Conservation (phyloP, 345 rosid species). For the Hevea brasiliensis region DNA sequence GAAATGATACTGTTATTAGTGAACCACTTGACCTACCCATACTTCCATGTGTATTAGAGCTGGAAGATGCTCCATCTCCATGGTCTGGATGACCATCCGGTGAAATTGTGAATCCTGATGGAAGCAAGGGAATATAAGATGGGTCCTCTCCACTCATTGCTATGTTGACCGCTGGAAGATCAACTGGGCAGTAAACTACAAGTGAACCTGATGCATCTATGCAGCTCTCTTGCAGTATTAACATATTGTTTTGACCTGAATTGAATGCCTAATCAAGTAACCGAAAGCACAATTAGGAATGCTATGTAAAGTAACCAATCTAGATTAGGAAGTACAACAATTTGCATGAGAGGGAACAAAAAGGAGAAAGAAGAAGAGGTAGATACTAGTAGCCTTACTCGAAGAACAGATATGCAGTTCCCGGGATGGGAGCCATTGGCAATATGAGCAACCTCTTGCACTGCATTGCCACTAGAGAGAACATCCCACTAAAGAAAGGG, state of each 20-base stretch:
- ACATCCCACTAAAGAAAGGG: constrained; percentile 78
- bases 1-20: constrained; percentile 84
- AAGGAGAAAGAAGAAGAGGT: neutral
- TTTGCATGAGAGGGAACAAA: neutral
- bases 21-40: constrained; percentile 57
- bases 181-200: constrained; percentile 84
- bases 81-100: constrained; percentile 57
- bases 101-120: constrained; percentile 90
- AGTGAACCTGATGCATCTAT: constrained; percentile 81
- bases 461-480: constrained; percentile 79
- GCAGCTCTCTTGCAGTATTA: constrained; percentile 95
- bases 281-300: neutral
- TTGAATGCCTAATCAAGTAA: constrained; percentile 57
- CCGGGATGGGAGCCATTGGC: constrained; percentile 89
- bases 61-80: constrained; percentile 69
- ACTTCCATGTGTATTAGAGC: constrained; percentile 39
- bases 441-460: constrained; percentile 91
- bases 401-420: constrained; percentile 87
- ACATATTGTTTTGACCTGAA: constrained; percentile 79
- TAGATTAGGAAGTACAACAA: neutral
- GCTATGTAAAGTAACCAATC: neutral
- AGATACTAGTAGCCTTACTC: constrained; percentile 50
- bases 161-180: constrained; percentile 72
- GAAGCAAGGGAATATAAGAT: constrained; percentile 75
- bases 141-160: constrained; percentile 96